phyloP scores from a whole-genome alignment of 1,284 basidiomycete genomes.

The Austropuccinia psidii region DNA sequence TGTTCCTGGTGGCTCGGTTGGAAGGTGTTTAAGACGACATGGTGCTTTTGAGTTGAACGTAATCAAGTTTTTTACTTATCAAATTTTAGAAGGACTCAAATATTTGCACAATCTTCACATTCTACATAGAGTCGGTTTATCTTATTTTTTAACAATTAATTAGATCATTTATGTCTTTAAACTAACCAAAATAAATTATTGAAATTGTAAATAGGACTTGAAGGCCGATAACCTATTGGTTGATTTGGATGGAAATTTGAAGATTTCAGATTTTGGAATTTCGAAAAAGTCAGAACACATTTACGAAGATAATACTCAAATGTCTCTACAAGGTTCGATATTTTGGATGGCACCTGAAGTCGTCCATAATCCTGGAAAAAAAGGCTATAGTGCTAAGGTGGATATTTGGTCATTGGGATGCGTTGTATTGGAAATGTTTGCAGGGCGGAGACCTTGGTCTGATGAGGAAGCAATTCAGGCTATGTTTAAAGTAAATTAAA shows the following conservation, averaged over 20 bases:
- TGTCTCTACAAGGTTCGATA: slow-evolving; percentile 82
- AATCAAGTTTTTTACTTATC: slow-evolving; percentile 82
- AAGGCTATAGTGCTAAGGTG: slow-evolving; percentile 84
- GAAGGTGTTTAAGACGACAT: slow-evolving; percentile 81
- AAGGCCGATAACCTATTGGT: slow-evolving; percentile 99
- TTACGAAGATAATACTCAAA: slow-evolving; percentile 67
- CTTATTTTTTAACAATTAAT: not conserved
- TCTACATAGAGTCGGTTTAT: slow-evolving; percentile 66
- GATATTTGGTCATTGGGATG: slow-evolving; percentile 99
- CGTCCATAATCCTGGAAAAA: slow-evolving; percentile 62
- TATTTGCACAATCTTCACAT: slow-evolving; percentile 89
- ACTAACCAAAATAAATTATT: not conserved
- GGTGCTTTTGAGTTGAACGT: slow-evolving; percentile 88
- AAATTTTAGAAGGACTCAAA: slow-evolving; percentile 84
- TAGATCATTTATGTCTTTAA: not conserved
- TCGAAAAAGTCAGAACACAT: slow-evolving; percentile 76
- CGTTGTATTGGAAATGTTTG: slow-evolving; percentile 97
- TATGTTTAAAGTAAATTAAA: slow-evolving; percentile 70
- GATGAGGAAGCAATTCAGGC: slow-evolving; percentile 82
- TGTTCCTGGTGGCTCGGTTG: slow-evolving; percentile 93
- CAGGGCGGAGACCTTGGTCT: slow-evolving; percentile 85
- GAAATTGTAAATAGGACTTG: slow-evolving; percentile 63
- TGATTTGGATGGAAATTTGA: slow-evolving; percentile 84
- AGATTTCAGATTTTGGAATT: slow-evolving; percentile 97
- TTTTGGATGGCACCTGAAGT: slow-evolving; percentile 99